phyloP scores from a whole-genome alignment of 202 grass and related monocot genomes.

The Brachypodium distachyon region DNA sequence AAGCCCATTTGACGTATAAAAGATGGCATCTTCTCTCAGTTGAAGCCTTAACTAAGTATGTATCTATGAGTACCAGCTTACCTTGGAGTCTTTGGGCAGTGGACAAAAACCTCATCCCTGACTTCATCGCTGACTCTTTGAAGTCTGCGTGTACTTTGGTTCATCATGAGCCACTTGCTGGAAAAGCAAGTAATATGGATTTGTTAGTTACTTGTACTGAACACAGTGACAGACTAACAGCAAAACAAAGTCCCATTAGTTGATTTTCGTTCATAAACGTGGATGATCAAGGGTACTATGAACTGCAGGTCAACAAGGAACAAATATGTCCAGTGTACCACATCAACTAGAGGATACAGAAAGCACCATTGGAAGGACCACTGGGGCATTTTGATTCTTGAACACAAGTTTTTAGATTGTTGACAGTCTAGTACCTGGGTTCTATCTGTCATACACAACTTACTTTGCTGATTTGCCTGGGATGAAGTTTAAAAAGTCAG shows the following conservation, averaged over 20 bases:
- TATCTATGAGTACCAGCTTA: constrained; percentile 17
- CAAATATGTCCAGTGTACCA: neutral
- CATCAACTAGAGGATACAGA: neutral
- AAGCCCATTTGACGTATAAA: neutral
- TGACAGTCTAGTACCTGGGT: neutral
- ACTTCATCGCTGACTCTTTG: constrained; percentile 94
- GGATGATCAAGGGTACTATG: neutral
- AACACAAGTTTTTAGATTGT: neutral
- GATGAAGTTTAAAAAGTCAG: neutral
- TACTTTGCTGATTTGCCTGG: neutral
- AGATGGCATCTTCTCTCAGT: neutral
- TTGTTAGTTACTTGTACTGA: constrained; percentile 28
- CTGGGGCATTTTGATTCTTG: neutral
- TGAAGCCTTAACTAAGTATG: neutral
- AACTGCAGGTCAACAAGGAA: neutral
- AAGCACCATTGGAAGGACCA: neutral
- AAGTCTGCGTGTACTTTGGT: constrained; percentile 94
- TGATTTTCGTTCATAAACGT: neutral
- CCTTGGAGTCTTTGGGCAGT: constrained; percentile 84
- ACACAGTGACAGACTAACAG: neutral
- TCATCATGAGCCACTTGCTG: constrained; percentile 99
- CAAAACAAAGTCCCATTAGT: constrained; percentile 1
- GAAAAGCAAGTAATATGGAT: constrained; percentile 14
- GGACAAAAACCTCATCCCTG: constrained; percentile 87
- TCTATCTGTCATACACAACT: neutral